Evolutionary conservation across 441 rosid species (phyloP).

Genomic region (Iberis amara): DNA sequence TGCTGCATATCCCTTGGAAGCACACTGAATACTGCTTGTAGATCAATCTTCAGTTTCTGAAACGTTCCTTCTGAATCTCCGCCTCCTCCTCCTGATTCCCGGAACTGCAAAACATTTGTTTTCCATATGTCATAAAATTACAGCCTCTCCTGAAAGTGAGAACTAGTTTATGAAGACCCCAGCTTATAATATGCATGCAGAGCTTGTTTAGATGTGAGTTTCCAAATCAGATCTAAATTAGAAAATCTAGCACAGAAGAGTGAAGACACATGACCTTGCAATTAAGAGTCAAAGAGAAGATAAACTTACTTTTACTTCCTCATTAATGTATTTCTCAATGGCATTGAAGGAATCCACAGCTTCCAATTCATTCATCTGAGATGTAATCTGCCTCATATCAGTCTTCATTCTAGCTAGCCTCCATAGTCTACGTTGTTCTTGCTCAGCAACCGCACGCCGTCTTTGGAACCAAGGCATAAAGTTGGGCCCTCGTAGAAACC

Average conservation of each 20-base stretch:
- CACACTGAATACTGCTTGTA: conserved; percentile 59
- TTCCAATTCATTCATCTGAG: conserved; percentile 78
- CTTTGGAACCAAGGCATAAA: conserved; percentile 94
- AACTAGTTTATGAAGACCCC: not conserved
- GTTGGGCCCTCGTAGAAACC: conserved; percentile 84
- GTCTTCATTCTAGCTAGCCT: conserved; percentile 77
- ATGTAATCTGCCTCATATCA: conserved; percentile 56
- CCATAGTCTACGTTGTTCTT: conserved; percentile 85
- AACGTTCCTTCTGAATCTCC: conserved; percentile 42
- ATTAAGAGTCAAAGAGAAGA: conserved; percentile 14
- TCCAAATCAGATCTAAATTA: no score
- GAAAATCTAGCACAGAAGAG: not conserved
- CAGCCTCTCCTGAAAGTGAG: not conserved
- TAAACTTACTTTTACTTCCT: conserved; percentile 60
- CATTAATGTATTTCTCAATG: conserved; percentile 73
- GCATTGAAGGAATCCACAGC: conserved; percentile 86
- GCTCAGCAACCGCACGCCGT: conserved; percentile 70
- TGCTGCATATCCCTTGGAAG: conserved; percentile 87
- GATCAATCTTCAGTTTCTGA: conserved; percentile 72
- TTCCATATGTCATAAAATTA: not conserved
- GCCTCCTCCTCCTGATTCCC: conserved; percentile 41
- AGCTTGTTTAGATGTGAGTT: no score
- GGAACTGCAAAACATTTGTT: conserved; percentile 36
- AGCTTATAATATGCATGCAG: no score
- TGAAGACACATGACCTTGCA: not conserved